Conservation (phyloP, 169 alveolate species). For the Cryptosporidium tyzzeri region DNA sequence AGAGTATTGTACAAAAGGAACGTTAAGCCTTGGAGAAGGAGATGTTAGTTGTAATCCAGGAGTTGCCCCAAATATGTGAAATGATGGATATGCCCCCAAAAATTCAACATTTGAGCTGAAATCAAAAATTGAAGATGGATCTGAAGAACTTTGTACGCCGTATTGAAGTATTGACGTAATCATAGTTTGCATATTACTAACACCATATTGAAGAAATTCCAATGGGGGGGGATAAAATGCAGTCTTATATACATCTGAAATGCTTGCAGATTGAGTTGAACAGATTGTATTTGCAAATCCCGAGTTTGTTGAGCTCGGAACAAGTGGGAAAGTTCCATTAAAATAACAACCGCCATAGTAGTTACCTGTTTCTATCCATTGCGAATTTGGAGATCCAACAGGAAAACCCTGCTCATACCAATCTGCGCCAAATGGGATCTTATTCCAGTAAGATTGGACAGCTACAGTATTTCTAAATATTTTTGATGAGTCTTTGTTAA, state of each 20-base stretch:
- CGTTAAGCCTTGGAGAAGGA: slow-evolving; percentile 55
- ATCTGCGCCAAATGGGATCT: slow-evolving; percentile 69
- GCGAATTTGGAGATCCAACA: slow-evolving; percentile 67
- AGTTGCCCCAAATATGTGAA: slow-evolving; percentile 54
- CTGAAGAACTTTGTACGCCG: slow-evolving; percentile 35
- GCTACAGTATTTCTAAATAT: slow-evolving; percentile 43
- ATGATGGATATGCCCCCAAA: slow-evolving; percentile 57
- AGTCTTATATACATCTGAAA: slow-evolving; percentile 55
- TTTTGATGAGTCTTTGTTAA: slow-evolving; percentile 13
- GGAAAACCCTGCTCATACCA: slow-evolving; percentile 72
- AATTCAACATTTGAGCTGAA: slow-evolving; percentile 24
- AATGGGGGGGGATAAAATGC: slow-evolving; percentile 75
- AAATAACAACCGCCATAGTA: slow-evolving; percentile 65
- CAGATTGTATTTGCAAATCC: slow-evolving; percentile 57
- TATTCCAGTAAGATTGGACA: slow-evolving; percentile 72
- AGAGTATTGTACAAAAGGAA: slow-evolving; percentile 68
- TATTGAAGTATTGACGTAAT: slow-evolving; percentile 56
- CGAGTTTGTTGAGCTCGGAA: slow-evolving; percentile 38
- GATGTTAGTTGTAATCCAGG: slow-evolving; percentile 63
- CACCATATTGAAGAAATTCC: slow-evolving; percentile 58
- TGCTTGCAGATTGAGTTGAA: slow-evolving; percentile 11
- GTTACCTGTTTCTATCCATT: slow-evolving; percentile 71
- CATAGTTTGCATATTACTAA: slow-evolving; percentile 54
- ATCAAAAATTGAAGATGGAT: not conserved
- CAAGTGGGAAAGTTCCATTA: slow-evolving; percentile 73